These are phyloP conservation scores for Cryptosporidium sp. DNA, from an alignment of 169 alveolate genomes.

Conservation along the genomic window DNA sequence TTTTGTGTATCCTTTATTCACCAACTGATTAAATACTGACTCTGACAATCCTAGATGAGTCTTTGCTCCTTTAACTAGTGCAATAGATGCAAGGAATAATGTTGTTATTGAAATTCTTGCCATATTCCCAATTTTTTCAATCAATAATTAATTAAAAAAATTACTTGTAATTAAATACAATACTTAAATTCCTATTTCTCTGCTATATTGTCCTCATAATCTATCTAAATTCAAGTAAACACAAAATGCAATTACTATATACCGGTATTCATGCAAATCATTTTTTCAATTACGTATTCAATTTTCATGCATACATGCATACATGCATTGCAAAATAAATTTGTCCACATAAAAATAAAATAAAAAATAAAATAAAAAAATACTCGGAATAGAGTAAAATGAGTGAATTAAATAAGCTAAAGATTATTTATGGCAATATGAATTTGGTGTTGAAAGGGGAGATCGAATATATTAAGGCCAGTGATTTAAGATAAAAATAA, in stretches of 20 bases:
- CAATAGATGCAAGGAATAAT: slow-evolving; percentile 25
- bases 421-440: background rate
- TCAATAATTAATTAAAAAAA: background rate
- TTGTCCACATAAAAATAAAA: slow-evolving; percentile 3
- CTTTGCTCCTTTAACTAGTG: slow-evolving; percentile 52
- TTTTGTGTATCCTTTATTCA: slow-evolving; percentile 47
- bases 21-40: slow-evolving; percentile 49
- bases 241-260: background rate
- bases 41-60: slow-evolving; percentile 56
- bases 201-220: background rate
- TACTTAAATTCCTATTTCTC: background rate
- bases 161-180: background rate
- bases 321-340: background rate
- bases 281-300: background rate
- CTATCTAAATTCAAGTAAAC: background rate
- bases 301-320: background rate
- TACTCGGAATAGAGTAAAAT: slow-evolving; percentile 9
- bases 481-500: background rate
- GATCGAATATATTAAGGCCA: background rate
- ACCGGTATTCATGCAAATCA: slow-evolving; percentile 2
- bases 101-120: slow-evolving; percentile 28
- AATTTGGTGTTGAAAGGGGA: background rate
- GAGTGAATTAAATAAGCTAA: background rate
- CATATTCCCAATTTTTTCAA: slow-evolving; percentile 20
- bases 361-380: background rate